Evolutionary conservation across 2,329 filamentous ascomycete genomes (phyloP), one percentile per base, ranked within the genome.

Genomic region (Alternaria postmessia): DNA sequence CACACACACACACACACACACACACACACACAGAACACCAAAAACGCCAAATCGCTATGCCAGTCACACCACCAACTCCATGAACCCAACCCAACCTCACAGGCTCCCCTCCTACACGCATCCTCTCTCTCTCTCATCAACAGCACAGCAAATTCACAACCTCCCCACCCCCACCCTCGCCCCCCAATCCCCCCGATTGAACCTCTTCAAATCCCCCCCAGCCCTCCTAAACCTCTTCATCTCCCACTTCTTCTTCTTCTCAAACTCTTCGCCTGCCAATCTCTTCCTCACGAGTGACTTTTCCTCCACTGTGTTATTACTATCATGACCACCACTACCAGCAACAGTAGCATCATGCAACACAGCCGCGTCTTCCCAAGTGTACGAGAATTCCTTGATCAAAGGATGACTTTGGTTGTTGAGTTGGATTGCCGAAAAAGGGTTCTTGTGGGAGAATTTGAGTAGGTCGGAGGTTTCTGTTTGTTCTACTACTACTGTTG

Each of bases 181-280:
- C 4, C 78, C 77, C 67, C 76, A 79, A 28, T 74, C 72, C 0
- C 77, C 78, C 3, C 73, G 63, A 58, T 79, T 79, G 43, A 74
- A 80, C 41, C 65, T 71, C 47, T 64, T 65, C 38, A 80, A 43
- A 61, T 77, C 70, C n/a, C 58, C 75, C 0, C 75, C 74, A 0
- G 76, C 70, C 39, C 64, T 69, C 59, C 66, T 74, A 38, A 79
- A 76, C 54, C 67, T 66, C 59, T 75, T 79, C 58, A 71, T 57
- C 63, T 80, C 78, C 70, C 74, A 77, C 4, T 41, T 51, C n/a
- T 61, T 62, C 59, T 68, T 72, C 53, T 64, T 57, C n/a, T 72
- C 68, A 43, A 72, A 76, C 7, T 74, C 75, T 0, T 68, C 62
- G 0, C 58, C 59, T 1, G 69, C 73, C 43, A 74, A 39, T 28